Percentiles rank a stretch among this genome's conserved stretches.
phyloP scores from a whole-genome alignment of 495 filamentous ascomycete genomes.

The Podospora australis region DNA sequence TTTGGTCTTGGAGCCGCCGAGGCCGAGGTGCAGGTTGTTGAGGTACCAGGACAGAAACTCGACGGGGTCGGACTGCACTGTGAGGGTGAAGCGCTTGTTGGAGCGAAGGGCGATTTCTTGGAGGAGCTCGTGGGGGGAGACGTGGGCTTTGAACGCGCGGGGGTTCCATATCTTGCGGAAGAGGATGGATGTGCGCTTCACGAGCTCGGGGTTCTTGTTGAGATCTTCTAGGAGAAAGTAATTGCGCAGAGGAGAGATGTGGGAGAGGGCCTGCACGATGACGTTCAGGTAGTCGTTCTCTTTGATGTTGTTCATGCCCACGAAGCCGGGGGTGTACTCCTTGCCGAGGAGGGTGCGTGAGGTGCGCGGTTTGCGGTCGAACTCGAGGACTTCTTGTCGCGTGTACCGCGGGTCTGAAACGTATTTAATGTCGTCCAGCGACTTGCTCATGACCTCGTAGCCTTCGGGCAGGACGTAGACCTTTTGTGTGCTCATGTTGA shows the following conservation, averaged over 20 bases:
- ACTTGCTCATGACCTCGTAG: conserved; percentile 93
- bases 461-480: conserved; percentile 96
- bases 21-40: conserved; percentile 84
- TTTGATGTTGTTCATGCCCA: conserved; percentile 99
- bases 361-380: conserved; percentile 70
- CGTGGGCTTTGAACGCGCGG: conserved; percentile 91
- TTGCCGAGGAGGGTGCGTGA: conserved; percentile 74
- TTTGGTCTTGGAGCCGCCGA: conserved; percentile 85
- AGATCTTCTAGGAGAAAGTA: conserved; percentile 85
- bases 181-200: conserved; percentile 78
- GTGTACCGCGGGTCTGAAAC: conserved; percentile 88
- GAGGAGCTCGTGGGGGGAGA: conserved; percentile 93
- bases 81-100: conserved; percentile 87
- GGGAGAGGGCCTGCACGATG: conserved; percentile 85
- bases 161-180: conserved; percentile 98
- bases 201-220: conserved; percentile 47
- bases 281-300: conserved; percentile 99
- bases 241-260: conserved; percentile 85
- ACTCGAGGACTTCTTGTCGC: conserved; percentile 65
- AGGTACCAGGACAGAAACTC: conserved; percentile 97
- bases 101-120: conserved; percentile 89
- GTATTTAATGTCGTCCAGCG: conserved; percentile 97
- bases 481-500: conserved; percentile 93
- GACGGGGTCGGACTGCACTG: conserved; percentile 86
- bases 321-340: conserved; percentile 87